Evolutionary conservation across 2,329 filamentous ascomycete genomes (phyloP).

Genomic region (Fusarium nygamai): DNA sequence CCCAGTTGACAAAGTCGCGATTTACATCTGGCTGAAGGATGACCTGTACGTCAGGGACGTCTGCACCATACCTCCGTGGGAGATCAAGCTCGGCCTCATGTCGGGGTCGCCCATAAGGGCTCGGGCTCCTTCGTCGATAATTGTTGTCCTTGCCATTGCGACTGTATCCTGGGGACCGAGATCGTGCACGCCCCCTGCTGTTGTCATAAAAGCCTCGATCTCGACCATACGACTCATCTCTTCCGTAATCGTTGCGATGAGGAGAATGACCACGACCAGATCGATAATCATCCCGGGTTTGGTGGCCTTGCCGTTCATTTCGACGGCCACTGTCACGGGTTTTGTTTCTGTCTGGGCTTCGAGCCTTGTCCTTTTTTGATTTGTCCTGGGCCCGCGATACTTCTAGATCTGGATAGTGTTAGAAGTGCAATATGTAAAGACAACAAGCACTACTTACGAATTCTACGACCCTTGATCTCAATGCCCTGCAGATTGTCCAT

Average conservation of each 20-base stretch:
- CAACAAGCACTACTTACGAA: conserved; percentile 72
- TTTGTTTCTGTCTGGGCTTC: conserved; percentile 68
- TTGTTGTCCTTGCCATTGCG: conserved; percentile 58
- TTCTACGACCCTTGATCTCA: conserved; percentile 87
- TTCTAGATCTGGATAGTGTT: conserved; percentile 74
- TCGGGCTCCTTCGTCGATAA: conserved; percentile 76
- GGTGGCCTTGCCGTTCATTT: conserved; percentile 59
- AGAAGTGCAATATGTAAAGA: neutral
- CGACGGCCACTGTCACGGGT: conserved; percentile 57
- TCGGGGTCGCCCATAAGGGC: conserved; percentile 64
- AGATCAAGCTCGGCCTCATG: conserved; percentile 71
- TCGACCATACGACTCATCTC: conserved; percentile 68
- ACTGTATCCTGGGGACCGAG: conserved; percentile 69
- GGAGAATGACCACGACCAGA: conserved; percentile 69
- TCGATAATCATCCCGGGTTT: conserved; percentile 71
- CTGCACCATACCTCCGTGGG: conserved; percentile 74
- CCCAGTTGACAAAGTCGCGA: conserved; percentile 83
- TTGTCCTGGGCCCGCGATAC: conserved; percentile 89
- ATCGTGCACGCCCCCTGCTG: conserved; percentile 66
- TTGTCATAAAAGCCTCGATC: conserved; percentile 56
- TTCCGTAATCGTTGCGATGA: conserved; percentile 63
- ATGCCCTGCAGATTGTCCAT: conserved; percentile 82
- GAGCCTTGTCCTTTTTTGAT: conserved; percentile 67
- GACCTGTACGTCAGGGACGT: conserved; percentile 91
- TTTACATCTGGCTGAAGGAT: conserved; percentile 82